Evolutionary conservation across 495 filamentous ascomycete species (phyloP), one percentile per base, ranked within the genome.

Genomic region (Neurospora cerealis): DNA sequence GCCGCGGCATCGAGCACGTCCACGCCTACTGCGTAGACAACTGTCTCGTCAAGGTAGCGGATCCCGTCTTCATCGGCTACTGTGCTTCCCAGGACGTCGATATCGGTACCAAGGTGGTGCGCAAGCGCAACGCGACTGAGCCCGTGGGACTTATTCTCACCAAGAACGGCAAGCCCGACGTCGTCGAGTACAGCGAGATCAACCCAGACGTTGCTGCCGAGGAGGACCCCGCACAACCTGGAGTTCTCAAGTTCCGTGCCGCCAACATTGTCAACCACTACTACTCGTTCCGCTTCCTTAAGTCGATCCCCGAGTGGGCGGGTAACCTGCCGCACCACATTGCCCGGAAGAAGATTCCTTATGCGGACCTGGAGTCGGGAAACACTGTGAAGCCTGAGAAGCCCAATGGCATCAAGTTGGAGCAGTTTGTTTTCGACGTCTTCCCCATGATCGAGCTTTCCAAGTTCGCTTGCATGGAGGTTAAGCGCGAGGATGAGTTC

Each of bases 211-310:
- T 92, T 3, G 91, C 95, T 42, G 94, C 97, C 80, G 95, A 94
- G 76, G 89, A 91, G 80, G 96, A 99, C 80, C 86, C 92, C 71
- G 92, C 93, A 81, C 90, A 98, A 78, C 86, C 88, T 2, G 89
- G 89, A 62, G 85, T 98, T 71, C 89, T 99, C 79, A 97, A 93
- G 84, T 98, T 97, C 91, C 91, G 96, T 60, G 95, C 96, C 70
- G 96, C 95, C 75, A 99, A 99, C 85, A 99, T 99, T 74, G 96
- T 99, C 84, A 99, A 99, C 87, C 96, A 99, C 87, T 99, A 98
- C 88, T 99, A 99, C 86, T 95, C 92, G 41, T 96, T 94, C 87
- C 85, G 89, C 73, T 99, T 98, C 86, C 87, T 99, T 70, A 92
- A 97, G 80, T 91, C 88, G 60, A 97, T 98, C 76, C 93, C 95